Base-by-base conservation (phyloP, 2,329 filamentous ascomycete genomes). In the Fusarium albosuccineum region DNA sequence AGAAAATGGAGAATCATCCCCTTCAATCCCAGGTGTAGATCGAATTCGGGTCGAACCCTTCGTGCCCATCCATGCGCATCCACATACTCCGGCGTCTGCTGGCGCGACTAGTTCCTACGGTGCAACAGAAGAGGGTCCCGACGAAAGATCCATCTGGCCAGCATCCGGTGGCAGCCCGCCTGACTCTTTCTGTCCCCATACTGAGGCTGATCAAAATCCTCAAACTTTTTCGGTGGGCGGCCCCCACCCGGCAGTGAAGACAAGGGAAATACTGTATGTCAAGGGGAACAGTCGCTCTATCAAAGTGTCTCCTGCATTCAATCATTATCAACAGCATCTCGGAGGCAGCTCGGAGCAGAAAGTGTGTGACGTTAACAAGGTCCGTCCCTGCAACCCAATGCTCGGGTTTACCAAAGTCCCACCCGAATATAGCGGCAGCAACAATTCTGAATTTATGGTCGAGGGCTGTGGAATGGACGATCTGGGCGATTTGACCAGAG, bases 251-350 rank as follows among this genome's bases (percentile, higher is more conserved):
- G 61, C 52, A 3, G 55, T 51, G 4, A 62, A 67, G 14, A 44
- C 53, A 42, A 57, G 70, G 11, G 37, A 63, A 4, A 39, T 64
- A 33, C 62, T 70, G 37, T 55, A 46, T 33, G 58, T 64, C 17
- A 51, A 55, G n/a, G 73, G 68, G 6, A 71, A 75, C 27, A 69
- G 57, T 40, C 67, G 60, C 29, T 56, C 62, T 9, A 68, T 69
- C 14, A 77, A 78, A 34, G 64, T 73, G 30, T 71, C 69, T 5
- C 75, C 76, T 13, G 67, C 67, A 4, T 72, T 67, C 37, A 62
- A 68, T 6, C 40, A 67, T 30, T 50, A 66, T 17, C 55, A 26
- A 22, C 41, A 36, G 16, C 37, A 34, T n/a, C 13, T 53, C 9
- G 30, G 52, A 36, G 30, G 34, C 8, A 11, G 22, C 29, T 13